Evolutionary conservation across 257 asterid genomes (phyloP).

Genomic region (Primulina huaijiensis): DNA sequence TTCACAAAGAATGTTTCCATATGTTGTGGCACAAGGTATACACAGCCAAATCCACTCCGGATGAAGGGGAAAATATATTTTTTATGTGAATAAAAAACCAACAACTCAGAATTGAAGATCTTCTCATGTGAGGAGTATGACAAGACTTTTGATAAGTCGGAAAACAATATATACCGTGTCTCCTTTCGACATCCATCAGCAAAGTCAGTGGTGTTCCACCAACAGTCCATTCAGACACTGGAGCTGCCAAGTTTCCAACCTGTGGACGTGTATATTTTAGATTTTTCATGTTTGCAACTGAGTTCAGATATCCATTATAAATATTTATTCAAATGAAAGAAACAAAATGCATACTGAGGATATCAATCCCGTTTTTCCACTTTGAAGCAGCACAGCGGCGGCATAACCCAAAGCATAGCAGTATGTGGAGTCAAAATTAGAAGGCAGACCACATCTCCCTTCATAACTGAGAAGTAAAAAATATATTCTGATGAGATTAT

Average conservation of each 20-base stretch:
- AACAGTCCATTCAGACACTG: conserved; percentile 68
- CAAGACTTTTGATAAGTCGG: not conserved
- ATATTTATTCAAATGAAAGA: not conserved
- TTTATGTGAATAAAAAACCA: not conserved
- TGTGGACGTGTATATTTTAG: conserved; percentile 20
- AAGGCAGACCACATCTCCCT: conserved; percentile 83
- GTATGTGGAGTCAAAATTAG: conserved; percentile 77
- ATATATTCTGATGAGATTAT: conserved; percentile 7
- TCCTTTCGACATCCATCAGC: conserved; percentile 77
- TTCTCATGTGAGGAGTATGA: not conserved
- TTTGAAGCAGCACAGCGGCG: conserved; percentile 76
- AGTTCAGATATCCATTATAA: not conserved
- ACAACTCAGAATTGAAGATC: conserved; percentile 2
- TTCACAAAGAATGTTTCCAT: not conserved
- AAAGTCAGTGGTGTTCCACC: conserved; percentile 79
- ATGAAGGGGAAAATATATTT: too few relatives aligned
- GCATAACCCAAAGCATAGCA: conserved; percentile 70
- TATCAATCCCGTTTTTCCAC: conserved; percentile 85
- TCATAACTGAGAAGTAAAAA: conserved; percentile 57
- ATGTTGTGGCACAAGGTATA: not conserved
- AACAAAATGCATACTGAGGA: conserved; percentile 42
- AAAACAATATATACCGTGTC: conserved; percentile 52
- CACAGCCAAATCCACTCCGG: not conserved
- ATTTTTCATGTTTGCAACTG: conserved; percentile 5
- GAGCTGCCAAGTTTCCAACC: conserved; percentile 81